phyloP scores from a whole-genome alignment of 2,329 filamentous ascomycete genomes.

The Lizonia empirigonia region DNA sequence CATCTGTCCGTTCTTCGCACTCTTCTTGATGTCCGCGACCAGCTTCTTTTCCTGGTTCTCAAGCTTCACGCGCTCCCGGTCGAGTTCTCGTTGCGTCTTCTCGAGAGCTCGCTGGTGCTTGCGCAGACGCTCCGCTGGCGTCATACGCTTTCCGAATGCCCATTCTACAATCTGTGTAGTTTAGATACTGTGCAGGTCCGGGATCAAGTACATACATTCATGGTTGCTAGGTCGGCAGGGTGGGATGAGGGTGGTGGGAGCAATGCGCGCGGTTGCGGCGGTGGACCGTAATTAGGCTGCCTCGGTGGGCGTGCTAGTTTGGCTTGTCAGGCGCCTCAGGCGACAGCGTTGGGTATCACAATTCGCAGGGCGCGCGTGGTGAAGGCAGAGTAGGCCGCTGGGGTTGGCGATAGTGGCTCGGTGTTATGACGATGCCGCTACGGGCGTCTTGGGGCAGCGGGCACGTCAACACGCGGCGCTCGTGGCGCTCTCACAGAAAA shows the following conservation, averaged over 20 bases:
- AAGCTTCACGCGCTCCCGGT: conserved; percentile 91
- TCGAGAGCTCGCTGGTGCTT: conserved; percentile 97
- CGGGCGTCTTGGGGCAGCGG: conserved; percentile 4
- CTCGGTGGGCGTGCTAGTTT: background rate
- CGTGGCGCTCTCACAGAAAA: conserved; percentile 3
- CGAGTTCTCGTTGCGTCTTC: conserved; percentile 94
- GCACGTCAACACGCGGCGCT: conserved; percentile 1
- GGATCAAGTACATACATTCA: conserved; percentile 60
- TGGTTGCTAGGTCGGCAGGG: conserved; percentile 40
- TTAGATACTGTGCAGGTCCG: background rate
- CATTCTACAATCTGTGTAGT: conserved; percentile 86
- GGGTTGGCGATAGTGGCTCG: conserved; percentile 5
- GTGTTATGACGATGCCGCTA: conserved; percentile 14
- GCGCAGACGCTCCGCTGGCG: conserved; percentile 86
- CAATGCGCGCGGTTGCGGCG: conserved; percentile 1
- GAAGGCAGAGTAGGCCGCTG: conserved; percentile 5
- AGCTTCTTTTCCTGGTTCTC: conserved; percentile 99
- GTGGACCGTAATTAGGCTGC: no score
- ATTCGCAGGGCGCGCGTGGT: background rate
- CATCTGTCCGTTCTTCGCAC: conserved; percentile 96
- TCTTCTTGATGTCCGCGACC: conserved; percentile 95
- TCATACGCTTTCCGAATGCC: conserved; percentile 99
- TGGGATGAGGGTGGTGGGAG: background rate
- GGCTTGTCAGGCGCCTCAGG: background rate
- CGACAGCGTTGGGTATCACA: background rate